Base-by-base conservation (phyloP, 768 basidiomycete species). In the Kwoniella heveanensis region DNA sequence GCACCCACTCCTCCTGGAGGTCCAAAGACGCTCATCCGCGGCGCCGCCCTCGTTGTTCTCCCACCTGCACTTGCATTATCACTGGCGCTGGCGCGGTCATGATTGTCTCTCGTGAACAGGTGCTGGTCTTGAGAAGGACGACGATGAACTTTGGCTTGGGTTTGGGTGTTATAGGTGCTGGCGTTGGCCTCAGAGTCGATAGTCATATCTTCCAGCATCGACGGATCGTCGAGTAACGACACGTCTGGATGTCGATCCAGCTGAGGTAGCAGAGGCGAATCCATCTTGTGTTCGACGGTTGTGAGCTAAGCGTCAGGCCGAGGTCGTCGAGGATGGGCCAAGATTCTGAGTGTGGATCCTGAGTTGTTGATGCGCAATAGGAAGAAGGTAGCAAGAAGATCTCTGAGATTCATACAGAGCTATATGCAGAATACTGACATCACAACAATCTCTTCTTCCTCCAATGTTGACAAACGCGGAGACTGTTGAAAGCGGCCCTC, bases 191-290 rank as follows among this genome's bases (percentile, higher is more conserved):
- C 51, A 4, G 64, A 57, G n/a, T 70, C 67, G 2, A 75, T 46
- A 8, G 66, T 63, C 17, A 75, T 32, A 54, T 72, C 70, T 17
- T 64, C 68, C 1, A 75, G 50, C 9, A 70, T 25, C 5, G 65
- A 64, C 6, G 66, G 60, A 25, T 64, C 61, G 3, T 65, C 64
- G 17, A 62, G 25, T 10, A 64, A 24, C 27, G 52, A 54, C 21
- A 57, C 44, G 15, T 59, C 48, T 37, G 59, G 22, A 52, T 54
- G 49, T 12, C 57, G n/a, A 8, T 60, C 36, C 22, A 72, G 55
- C 4, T 68, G 69, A 7, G 73, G 73, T 12, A 75, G 39, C 1
- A 75, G 54, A 15, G 73, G 73, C 9, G 73, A 75, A 58, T 75
- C 71, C 73, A 72, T 75, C 22, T 49, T 10, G 22, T n/a, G n/a